A percentile compares a stretch with the other conserved stretches of the same genome.
Conservation (phyloP, 768 basidiomycete genomes). For the Lactarius deliciosus region DNA sequence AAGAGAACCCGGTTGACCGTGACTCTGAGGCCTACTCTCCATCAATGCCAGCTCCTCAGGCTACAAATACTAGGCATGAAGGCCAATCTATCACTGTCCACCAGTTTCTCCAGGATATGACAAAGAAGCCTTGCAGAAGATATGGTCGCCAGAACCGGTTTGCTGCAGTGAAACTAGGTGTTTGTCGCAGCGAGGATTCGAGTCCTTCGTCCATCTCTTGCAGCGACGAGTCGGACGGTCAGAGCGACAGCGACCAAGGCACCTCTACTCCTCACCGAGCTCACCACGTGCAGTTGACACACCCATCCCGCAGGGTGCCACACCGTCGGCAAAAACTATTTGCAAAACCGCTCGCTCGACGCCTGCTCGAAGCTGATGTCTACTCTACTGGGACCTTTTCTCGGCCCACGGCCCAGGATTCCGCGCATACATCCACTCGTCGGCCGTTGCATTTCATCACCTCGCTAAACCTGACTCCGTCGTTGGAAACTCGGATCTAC, state of each 20-base stretch:
- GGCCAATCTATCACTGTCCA: slow-evolving; percentile 14
- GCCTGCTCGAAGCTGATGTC: slow-evolving; percentile 28
- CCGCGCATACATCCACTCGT: slow-evolving; percentile 23
- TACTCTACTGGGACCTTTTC: slow-evolving; percentile 23
- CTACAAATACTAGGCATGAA: not conserved
- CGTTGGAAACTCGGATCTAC: slow-evolving; percentile 14
- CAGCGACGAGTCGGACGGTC: not conserved
- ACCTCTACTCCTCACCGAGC: not conserved
- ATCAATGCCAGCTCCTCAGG: not conserved
- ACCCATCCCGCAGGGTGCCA: not conserved
- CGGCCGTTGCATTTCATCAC: slow-evolving; percentile 26
- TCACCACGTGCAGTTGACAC: not conserved
- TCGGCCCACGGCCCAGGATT: not conserved
- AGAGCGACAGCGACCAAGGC: not conserved
- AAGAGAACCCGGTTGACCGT: not conserved
- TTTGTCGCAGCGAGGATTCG: not conserved
- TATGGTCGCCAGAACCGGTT: slow-evolving; percentile 15
- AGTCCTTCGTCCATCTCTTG: not conserved
- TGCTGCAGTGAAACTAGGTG: not conserved
- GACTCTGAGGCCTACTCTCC: not conserved
- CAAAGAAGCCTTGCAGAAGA: slow-evolving; percentile 7
- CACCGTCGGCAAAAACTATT: slow-evolving; percentile 13
- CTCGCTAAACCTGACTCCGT: slow-evolving; percentile 8
- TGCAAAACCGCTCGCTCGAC: slow-evolving; percentile 27
- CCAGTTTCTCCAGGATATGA: slow-evolving; percentile 11